Evolutionary conservation across 2,329 filamentous ascomycete species (phyloP), one percentile per base, ranked within the genome.

Genomic region (Endoconidiophora laricicola): DNA sequence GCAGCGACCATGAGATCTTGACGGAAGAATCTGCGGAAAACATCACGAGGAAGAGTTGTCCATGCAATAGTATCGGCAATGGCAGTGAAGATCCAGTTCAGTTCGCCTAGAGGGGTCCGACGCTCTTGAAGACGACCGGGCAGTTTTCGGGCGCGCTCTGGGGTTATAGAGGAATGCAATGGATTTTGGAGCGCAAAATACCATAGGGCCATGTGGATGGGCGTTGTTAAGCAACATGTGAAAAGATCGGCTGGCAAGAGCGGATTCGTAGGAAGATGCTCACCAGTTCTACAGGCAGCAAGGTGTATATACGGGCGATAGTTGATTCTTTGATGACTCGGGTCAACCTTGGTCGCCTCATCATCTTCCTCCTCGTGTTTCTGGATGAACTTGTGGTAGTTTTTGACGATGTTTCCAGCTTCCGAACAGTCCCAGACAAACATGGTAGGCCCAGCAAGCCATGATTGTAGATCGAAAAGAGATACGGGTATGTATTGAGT

Each of bases 1-100:
- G 91, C 91, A 10, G 91, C 91, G n/a, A 98, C 91, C 88, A 98
- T 96, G 10, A 98, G 72, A 63, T 98, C 91, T 63, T 98, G 91
- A 40, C 91, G 73, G 65, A 98, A 98, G 54, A 96, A 85, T 64
- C 94, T 94, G 65, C 94, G 88, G 66, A 98, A 98, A 9, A 95
- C 69, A 18, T 87, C 78, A 43, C 90, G 82, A 2, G 88, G 86
- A 3, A 98, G 69, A 4, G 86, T 93, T 29, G 94, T 96, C 91
- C 91, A 98, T 0, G 91, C 91, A 59, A 98, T 98, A 1, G 90
- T 96, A 62, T 98, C 91, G 0, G 91, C 98, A 56, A 98, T 96
- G 49, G 91, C 91, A 0, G 91, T 98, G 61, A 98, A 96, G 36
- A 98, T 98, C 91, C 91, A 98, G 60, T 98, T 98, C 12, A 98